These are phyloP conservation scores for Yamadazyma sp. DNA, from an alignment of 1,139 yeast species.

Conservation along the genomic window DNA sequence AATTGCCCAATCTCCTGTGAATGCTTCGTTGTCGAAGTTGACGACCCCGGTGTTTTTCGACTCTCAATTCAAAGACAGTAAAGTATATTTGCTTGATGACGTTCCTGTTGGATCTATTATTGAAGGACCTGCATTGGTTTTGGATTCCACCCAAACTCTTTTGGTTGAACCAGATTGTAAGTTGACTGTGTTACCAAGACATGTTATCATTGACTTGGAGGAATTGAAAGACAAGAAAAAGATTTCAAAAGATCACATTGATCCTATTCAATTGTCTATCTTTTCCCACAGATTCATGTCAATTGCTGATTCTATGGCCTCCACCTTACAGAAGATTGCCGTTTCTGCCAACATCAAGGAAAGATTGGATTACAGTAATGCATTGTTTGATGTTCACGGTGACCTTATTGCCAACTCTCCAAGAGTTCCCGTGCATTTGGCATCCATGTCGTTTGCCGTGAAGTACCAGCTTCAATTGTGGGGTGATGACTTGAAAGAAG, in stretches of 20 bases:
- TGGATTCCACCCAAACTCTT: constrained; percentile 23
- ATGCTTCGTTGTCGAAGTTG: constrained; percentile 8
- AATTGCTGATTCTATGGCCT: constrained; percentile 24
- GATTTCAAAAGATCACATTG: constrained; percentile 13
- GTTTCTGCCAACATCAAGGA: constrained; percentile 25
- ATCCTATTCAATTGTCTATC: constrained; percentile 22
- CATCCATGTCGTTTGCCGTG: constrained; percentile 22
- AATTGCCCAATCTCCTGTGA: constrained; percentile 7
- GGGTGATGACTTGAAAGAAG: constrained; percentile 17
- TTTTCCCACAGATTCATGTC: constrained; percentile 25
- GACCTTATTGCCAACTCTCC: constrained; percentile 23
- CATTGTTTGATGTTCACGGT: constrained; percentile 20
- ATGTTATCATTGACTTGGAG: constrained; percentile 26
- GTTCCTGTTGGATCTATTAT: constrained; percentile 18
- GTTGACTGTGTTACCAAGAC: constrained; percentile 20
- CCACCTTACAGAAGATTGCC: constrained; percentile 22
- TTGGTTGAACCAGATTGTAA: constrained; percentile 19
- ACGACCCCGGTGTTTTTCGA: constrained; percentile 35
- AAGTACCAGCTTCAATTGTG: constrained; percentile 19
- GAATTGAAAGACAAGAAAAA: constrained; percentile 5
- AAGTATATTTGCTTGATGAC: constrained; percentile 16
- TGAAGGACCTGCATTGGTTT: constrained; percentile 21
- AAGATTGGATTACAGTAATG: constrained; percentile 33
- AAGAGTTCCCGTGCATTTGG: constrained; percentile 23
- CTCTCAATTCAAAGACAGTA: constrained; percentile 30